Evolutionary conservation across 169 alveolate species (phyloP).

Genomic region (Eimeria tenella): DNA sequence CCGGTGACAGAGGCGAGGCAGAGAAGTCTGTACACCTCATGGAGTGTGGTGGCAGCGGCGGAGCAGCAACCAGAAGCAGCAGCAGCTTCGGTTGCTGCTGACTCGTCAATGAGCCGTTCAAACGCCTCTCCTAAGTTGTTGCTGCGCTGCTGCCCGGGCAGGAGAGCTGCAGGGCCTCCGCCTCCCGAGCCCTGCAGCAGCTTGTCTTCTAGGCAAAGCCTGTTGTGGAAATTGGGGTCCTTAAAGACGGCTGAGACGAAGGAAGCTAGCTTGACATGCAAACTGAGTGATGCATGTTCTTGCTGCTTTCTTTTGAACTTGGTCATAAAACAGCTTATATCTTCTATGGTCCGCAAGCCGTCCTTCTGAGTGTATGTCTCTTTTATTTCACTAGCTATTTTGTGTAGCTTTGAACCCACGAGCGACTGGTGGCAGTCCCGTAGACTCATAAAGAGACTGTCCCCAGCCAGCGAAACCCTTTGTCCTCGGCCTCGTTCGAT

Average conservation of each 20-base stretch:
- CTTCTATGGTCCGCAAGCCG: slow-evolving; percentile 87
- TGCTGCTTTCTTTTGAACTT: slow-evolving; percentile 90
- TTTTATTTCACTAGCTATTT: slow-evolving; percentile 91
- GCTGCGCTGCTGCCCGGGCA: slow-evolving; percentile 71
- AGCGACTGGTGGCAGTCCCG: slow-evolving; percentile 88
- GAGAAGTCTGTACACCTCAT: slow-evolving; percentile 82
- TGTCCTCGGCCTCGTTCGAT: slow-evolving; percentile 21
- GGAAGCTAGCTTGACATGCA: slow-evolving; percentile 92
- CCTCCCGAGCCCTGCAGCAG: slow-evolving; percentile 79
- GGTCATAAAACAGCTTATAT: slow-evolving; percentile 90
- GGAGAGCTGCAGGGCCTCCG: slow-evolving; percentile 49
- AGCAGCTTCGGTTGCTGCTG: slow-evolving; percentile 69
- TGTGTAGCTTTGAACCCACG: slow-evolving; percentile 89
- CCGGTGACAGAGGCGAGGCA: slow-evolving; percentile 82
- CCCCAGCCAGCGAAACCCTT: slow-evolving; percentile 79
- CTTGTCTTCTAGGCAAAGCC: slow-evolving; percentile 89
- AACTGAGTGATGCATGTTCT: slow-evolving; percentile 92
- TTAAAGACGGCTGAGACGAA: slow-evolving; percentile 85
- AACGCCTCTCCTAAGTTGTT: slow-evolving; percentile 44
- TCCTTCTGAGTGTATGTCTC: slow-evolving; percentile 90
- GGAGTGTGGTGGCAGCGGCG: slow-evolving; percentile 69
- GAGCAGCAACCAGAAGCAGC: slow-evolving; percentile 74
- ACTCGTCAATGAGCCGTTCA: slow-evolving; percentile 80
- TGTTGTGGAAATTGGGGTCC: slow-evolving; percentile 83
- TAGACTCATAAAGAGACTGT: slow-evolving; percentile 86